Evolutionary conservation across 805 yeast species (phyloP), one percentile per base, ranked within the genome.

Genomic region (Candida bentonensis): DNA sequence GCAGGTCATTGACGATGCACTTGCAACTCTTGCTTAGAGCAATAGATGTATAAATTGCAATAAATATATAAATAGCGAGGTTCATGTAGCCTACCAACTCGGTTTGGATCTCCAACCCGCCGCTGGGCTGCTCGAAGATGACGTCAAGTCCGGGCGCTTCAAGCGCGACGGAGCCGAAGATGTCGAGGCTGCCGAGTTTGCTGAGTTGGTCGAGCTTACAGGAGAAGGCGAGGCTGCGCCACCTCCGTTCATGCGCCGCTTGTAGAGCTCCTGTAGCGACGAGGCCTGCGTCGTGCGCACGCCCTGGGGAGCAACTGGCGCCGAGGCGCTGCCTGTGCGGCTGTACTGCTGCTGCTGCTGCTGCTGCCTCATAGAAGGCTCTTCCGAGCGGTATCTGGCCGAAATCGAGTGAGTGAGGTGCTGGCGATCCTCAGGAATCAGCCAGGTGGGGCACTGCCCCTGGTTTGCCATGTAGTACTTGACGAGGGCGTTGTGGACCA

Each of bases 1-100:
- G 42, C 70, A 69, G 13, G 74, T 87, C 39, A 73, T 89, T 47
- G 80, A 74, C 46, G 59, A 69, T 34, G 78, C 82, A 22, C 58
- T 82, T 4, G 27, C 27, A 13, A 26, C 15, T 11, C 20, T 39
- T 4, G 5, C 7, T 4, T 22, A 39, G 15, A 15, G 7, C 4
- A 23, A 34, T 42, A 23, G 26, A 34, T 23, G 4, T 21, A 15
- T 22, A 7, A 15, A 5, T 22, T 42, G 15, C 15, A 26, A 15
- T n/a, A n/a, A n/a, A n/a, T n/a, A n/a, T n/a, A n/a, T n/a, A n/a
- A n/a, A n/a, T n/a, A n/a, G n/a, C n/a, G n/a, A n/a, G n/a, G n/a
- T n/a, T n/a, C n/a, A n/a, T n/a, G n/a, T n/a, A n/a, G n/a, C n/a
- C n/a, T n/a, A 30, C 36, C 36, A 30, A n/a, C 36, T 30, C 20